Percentiles rank a stretch among this genome's conserved stretches.
Conservation (phyloP, 2,329 filamentous ascomycete species). For the Paracoccidioides lutzii region DNA sequence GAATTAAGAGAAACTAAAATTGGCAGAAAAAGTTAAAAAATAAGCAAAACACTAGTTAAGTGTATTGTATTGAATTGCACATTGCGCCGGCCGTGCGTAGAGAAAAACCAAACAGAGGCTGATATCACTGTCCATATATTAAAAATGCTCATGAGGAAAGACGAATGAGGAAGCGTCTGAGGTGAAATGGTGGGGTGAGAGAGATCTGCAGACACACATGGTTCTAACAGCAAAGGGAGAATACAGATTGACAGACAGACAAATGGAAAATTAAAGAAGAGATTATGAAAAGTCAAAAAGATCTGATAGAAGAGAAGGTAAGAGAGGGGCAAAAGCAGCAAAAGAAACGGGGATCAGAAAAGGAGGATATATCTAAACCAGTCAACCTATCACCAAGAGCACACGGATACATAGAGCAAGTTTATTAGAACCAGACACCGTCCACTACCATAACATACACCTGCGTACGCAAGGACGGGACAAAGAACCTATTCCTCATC, state of each 20-base stretch:
- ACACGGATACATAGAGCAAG: too few species aligned
- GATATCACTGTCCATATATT: background rate
- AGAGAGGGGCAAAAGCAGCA: too few species aligned
- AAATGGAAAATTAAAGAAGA: background rate
- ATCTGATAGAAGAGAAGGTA: too few species aligned
- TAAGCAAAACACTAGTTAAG: background rate
- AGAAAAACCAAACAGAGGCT: conserved; percentile 9
- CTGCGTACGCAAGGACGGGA: too few species aligned
- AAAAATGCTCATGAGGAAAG: background rate
- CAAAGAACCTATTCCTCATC: background rate
- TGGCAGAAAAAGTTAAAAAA: background rate
- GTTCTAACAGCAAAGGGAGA: background rate
- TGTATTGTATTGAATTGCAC: background rate
- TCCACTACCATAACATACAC: background rate
- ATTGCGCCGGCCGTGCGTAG: background rate
- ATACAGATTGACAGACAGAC: background rate
- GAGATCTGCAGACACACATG: background rate
- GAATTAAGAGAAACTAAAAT: background rate
- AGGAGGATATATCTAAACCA: background rate
- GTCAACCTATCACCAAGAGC: background rate
- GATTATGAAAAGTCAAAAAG: too few species aligned
- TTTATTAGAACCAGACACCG: too few species aligned
- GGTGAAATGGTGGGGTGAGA: background rate
- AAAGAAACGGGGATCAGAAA: too few species aligned
- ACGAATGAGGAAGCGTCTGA: background rate